A percentile compares a stretch with the other conserved stretches of the same genome.
These are phyloP conservation scores for Verticillium nubilum DNA, from an alignment of 2,329 filamentous ascomycete species.

Conservation along the genomic window DNA sequence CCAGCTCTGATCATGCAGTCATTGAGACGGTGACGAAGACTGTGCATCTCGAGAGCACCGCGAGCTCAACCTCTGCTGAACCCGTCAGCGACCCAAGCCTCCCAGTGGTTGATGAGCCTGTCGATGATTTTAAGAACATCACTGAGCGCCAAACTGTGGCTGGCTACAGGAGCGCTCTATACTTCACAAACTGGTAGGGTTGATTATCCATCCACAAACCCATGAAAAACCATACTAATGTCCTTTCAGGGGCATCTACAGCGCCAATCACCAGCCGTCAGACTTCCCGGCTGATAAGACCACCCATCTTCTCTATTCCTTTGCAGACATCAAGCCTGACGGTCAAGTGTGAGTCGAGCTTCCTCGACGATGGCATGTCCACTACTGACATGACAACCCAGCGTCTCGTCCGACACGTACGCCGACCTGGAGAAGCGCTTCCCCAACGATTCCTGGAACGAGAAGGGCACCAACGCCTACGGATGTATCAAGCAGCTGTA, in stretches of 20 bases:
- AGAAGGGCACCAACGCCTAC: slow-evolving; percentile 60
- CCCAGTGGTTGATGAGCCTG: not conserved
- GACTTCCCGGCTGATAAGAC: slow-evolving; percentile 62
- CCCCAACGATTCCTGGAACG: slow-evolving; percentile 55
- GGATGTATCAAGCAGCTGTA: slow-evolving; percentile 75
- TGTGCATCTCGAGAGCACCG: not conserved
- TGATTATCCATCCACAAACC: not conserved
- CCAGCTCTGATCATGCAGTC: not conserved
- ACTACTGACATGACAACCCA: slow-evolving; percentile 20
- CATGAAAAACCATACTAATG: not conserved
- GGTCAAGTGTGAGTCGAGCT: slow-evolving; percentile 37
- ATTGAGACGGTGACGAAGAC: not conserved
- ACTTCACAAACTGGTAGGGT: slow-evolving; percentile 49
- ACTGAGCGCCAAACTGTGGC: not conserved
- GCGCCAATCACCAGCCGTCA: slow-evolving; percentile 54
- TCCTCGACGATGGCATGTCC: slow-evolving; percentile 4
- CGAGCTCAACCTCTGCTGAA: not conserved
- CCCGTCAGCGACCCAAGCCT: not conserved
- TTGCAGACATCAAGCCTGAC: slow-evolving; percentile 38
- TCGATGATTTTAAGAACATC: not conserved
- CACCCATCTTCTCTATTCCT: slow-evolving; percentile 67
- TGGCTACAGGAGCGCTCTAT: slow-evolving; percentile 35
- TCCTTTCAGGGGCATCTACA: slow-evolving; percentile 30
- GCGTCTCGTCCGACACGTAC: slow-evolving; percentile 53
- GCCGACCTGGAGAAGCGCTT: slow-evolving; percentile 66